Base-by-base conservation (phyloP, 176 grass and related monocot genomes). In the Miscanthus lutarioriparius region DNA sequence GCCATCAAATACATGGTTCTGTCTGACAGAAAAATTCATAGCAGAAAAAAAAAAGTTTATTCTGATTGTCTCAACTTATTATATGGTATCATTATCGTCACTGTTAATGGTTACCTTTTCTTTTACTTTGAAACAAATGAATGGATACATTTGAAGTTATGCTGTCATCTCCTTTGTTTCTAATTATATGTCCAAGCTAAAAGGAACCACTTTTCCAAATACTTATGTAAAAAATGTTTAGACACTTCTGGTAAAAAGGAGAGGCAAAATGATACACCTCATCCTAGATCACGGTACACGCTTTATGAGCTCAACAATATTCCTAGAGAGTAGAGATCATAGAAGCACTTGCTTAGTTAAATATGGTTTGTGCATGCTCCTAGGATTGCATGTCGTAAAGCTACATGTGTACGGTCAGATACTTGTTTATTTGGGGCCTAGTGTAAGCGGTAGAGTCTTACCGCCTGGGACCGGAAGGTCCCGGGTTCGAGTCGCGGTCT, bases 371-470 rank as follows among this genome's bases (percentile, higher is more conserved):
- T 86, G 80, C 80, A 67, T 83, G 61, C 64, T 86, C 47, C 84
- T 38, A 87, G 80, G 88, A 62, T 67, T 87, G 75, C 61, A 87
- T 79, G 80, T 90, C 23, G 84, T 83, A 83, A 90, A 83, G 39
- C 74, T 87, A 67, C 80, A 79, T 49, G 48, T 62, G 84, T 87
- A 83, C 75, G 48, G 68, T 15, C 6, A 23, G 67, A 27, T 74
- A 83, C 89, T 58, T 91, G 82, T 84, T 81, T 75, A 71, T 51
- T 76, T 64, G 63, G 70, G 85, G n/a, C n/a, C n/a, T n/a, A n/a
- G n/a, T n/a, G n/a, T n/a, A n/a, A n/a, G n/a, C n/a, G n/a, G n/a
- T n/a, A n/a, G n/a, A n/a, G n/a, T n/a, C n/a, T n/a, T n/a, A n/a
- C n/a, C n/a, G n/a, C n/a, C n/a, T n/a, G n/a, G n/a, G n/a, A n/a